These are phyloP conservation scores for Yarrowia sp. DNA, from an alignment of 805 yeast species.

Conservation along the genomic window DNA sequence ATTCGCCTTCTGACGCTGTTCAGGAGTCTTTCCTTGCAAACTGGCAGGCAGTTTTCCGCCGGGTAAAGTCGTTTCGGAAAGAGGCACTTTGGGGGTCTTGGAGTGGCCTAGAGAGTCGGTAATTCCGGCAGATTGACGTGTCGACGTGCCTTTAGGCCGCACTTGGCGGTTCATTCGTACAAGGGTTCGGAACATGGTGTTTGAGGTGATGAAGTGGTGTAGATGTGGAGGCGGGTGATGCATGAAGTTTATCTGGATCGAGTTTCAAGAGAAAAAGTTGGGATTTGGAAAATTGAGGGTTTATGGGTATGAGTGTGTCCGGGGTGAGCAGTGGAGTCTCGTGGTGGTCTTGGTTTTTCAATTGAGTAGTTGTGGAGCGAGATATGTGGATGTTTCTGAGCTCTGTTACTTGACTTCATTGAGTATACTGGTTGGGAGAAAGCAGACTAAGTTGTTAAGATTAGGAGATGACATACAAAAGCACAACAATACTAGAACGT, in stretches of 20 bases:
- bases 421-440: too few relatives aligned
- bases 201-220: background rate
- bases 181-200: slow-evolving; percentile 3
- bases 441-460: too few relatives aligned
- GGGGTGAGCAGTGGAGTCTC: too few relatives aligned
- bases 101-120: slow-evolving; percentile 6
- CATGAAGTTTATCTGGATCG: background rate
- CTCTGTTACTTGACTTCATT: too few relatives aligned
- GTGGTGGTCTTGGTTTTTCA: too few relatives aligned
- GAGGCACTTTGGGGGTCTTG: background rate
- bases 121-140: background rate
- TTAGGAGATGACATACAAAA: too few relatives aligned
- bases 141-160: slow-evolving; percentile 8
- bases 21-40: slow-evolving; percentile 2
- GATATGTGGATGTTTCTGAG: too few relatives aligned
- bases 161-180: slow-evolving; percentile 17
- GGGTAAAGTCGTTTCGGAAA: slow-evolving; percentile 15
- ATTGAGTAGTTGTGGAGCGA: too few relatives aligned
- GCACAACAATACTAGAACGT: too few relatives aligned
- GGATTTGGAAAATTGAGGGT: too few relatives aligned
- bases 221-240: background rate
- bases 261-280: too few relatives aligned
- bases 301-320: too few relatives aligned
- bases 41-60: slow-evolving; percentile 5
- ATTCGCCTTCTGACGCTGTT: slow-evolving; percentile 12